Conservation (phyloP, 805 yeast species). For the Priceomyces melissophilus region DNA sequence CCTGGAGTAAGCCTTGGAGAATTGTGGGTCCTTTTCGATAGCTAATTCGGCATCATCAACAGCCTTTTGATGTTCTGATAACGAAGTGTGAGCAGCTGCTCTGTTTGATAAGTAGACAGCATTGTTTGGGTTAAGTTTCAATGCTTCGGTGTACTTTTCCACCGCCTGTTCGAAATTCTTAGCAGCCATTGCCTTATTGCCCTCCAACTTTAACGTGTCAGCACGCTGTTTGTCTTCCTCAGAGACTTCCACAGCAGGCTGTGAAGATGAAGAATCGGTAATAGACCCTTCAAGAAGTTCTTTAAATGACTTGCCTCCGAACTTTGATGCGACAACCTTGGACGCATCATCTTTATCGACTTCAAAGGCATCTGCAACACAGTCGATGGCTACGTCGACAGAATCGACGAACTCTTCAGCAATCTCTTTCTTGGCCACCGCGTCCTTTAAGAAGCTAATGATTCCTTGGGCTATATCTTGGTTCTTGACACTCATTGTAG, state of each 20-base stretch:
- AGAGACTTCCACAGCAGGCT: slow-evolving; percentile 43
- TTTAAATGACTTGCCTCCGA: slow-evolving; percentile 45
- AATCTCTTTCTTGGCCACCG: slow-evolving; percentile 60
- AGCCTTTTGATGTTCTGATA: slow-evolving; percentile 71
- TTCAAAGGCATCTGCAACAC: slow-evolving; percentile 82
- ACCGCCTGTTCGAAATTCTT: slow-evolving; percentile 71
- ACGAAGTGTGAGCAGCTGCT: slow-evolving; percentile 92
- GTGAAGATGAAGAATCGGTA: slow-evolving; percentile 19
- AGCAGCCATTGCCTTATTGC: slow-evolving; percentile 84
- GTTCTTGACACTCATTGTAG: slow-evolving; percentile 44
- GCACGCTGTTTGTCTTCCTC: slow-evolving; percentile 66
- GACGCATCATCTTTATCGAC: slow-evolving; percentile 52
- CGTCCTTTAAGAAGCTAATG: slow-evolving; percentile 61
- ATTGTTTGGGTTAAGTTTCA: slow-evolving; percentile 63
- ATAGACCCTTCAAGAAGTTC: slow-evolving; percentile 36
- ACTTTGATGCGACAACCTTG: slow-evolving; percentile 31
- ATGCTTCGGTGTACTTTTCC: slow-evolving; percentile 75
- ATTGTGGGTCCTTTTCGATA: slow-evolving; percentile 69
- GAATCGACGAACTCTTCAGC: slow-evolving; percentile 82
- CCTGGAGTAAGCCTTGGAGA: slow-evolving; percentile 92
- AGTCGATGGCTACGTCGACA: slow-evolving; percentile 88
- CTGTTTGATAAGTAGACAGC: slow-evolving; percentile 89
- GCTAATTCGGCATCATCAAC: slow-evolving; percentile 82
- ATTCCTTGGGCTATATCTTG: slow-evolving; percentile 71
- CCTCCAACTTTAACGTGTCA: slow-evolving; percentile 80